Percentiles rank a stretch among this genome's conserved stretches.
Evolutionary conservation across 208 protist species (phyloP).

Genomic region (Leishmania tarentolae): DNA sequence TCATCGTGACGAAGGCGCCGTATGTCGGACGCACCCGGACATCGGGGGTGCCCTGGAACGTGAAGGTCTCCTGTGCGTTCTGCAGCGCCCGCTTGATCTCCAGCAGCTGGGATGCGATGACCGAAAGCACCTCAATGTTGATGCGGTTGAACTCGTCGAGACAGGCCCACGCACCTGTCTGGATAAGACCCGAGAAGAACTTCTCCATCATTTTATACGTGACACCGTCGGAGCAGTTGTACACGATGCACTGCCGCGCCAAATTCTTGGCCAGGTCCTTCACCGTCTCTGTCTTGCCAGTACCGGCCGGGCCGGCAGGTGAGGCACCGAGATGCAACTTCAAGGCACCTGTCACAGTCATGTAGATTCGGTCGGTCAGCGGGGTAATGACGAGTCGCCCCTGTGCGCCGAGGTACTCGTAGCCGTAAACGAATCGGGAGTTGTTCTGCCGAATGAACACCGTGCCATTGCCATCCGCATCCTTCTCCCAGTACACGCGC

Average conservation of each 20-base stretch:
- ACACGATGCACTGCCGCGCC: constrained; percentile 96
- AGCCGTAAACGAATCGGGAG: constrained; percentile 96
- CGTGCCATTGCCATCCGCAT: constrained; percentile 91
- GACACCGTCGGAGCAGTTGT: constrained; percentile 98
- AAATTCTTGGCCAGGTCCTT: constrained; percentile 98
- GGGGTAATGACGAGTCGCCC: constrained; percentile 98
- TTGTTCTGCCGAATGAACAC: constrained; percentile 96
- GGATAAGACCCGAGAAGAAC: constrained; percentile 97
- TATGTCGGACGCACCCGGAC: constrained; percentile 95
- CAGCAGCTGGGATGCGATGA: constrained; percentile 97
- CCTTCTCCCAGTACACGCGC: constrained; percentile 97
- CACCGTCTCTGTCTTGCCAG: constrained; percentile 97
- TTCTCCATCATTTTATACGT: constrained; percentile 99
- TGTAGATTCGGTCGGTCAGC: constrained; percentile 98
- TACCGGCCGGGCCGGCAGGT: constrained; percentile 95
- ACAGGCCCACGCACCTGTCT: constrained; percentile 98
- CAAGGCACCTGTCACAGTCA: constrained; percentile 97
- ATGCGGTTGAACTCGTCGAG: constrained; percentile 99
- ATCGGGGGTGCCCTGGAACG: constrained; percentile 95
- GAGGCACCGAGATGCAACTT: constrained; percentile 95
- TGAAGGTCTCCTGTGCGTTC: constrained; percentile 80
- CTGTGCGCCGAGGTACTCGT: constrained; percentile 98
- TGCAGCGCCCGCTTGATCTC: constrained; percentile 96
- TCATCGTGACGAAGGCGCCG: constrained; percentile 99
- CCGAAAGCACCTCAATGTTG: constrained; percentile 98